Evolutionary conservation across 1,139 yeast genomes (phyloP).

Genomic region (Taiozyma onychis): DNA sequence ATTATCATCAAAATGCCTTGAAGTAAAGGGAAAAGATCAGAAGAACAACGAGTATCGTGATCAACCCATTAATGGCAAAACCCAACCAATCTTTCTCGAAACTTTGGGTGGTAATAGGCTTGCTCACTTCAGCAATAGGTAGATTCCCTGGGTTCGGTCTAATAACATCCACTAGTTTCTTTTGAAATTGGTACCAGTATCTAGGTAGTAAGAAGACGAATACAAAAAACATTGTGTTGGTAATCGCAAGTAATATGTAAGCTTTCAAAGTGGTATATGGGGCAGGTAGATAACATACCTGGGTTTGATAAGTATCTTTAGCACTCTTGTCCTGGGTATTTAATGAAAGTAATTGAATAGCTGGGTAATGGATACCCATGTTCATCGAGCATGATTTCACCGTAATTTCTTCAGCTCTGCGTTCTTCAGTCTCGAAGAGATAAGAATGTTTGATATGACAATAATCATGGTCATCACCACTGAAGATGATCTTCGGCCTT

Average conservation of each 20-base stretch:
- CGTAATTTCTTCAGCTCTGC: conserved; percentile 65
- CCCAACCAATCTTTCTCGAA: conserved; percentile 11
- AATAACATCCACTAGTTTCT: background rate
- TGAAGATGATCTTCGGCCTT: conserved; percentile 64
- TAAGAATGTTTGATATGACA: conserved; percentile 70
- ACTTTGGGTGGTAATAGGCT: background rate
- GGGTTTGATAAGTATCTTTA: conserved; percentile 33
- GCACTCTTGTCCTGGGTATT: conserved; percentile 38
- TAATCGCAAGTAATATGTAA: conserved; percentile 28
- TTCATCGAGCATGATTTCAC: conserved; percentile 92
- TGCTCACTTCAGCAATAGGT: conserved; percentile 17
- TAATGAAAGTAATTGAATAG: conserved; percentile 74
- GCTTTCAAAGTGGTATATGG: conserved; percentile 51
- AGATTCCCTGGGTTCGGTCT: conserved; percentile 5
- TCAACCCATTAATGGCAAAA: conserved; percentile 7
- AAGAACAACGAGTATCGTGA: conserved; percentile 10
- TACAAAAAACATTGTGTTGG: conserved; percentile 11
- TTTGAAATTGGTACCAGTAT: conserved; percentile 8
- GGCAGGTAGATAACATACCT: conserved; percentile 66
- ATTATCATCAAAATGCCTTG: conserved; percentile 12
- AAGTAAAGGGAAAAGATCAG: conserved; percentile 15
- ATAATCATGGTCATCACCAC: conserved; percentile 97
- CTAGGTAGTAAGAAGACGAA: conserved; percentile 17
- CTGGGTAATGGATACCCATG: conserved; percentile 81
- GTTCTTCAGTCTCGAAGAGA: conserved; percentile 27